Evolutionary conservation across 1,139 yeast species (phyloP), one percentile per base, ranked within the genome.

Genomic region (Lodderomyces pseudojiufengensis): DNA sequence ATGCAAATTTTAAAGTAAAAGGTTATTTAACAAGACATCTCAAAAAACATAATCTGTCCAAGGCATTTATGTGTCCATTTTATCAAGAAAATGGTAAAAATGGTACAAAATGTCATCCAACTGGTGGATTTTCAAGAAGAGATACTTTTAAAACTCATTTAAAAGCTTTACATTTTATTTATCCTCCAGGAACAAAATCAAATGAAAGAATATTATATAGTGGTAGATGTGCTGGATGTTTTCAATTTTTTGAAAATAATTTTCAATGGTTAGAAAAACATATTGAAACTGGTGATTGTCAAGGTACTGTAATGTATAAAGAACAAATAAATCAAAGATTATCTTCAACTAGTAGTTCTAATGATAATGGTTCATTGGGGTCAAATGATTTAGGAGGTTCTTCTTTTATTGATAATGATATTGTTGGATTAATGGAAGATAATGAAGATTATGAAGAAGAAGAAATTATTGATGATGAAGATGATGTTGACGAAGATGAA

Each of bases 211-310:
- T 57, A 41, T 49, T 54, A 31, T 60, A 62, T 20, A 61, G 70
- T 25, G 82, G 81, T 9, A 54, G 78, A 41, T 76, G 82, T 57
- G 78, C 77, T 21, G 79, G 80, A 33, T 76, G 82, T 48, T 75
- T 73, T 48, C 59, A 65, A 41, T 66, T 54, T 50, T 76, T 73
- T 44, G 62, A 63, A 29, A 69, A 63, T 43, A 75, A 75, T 47
- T 48, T 57, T 27, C 63, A 62, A 24, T 76, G 82, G 82, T 55
- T 76, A 31, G 72, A 63, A 35, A 54, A 54, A 20, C 82, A 76
- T 51, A 70, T 76, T 37, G 74, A 68, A 45, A 57, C 59, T 10
- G 70, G 70, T 30, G 52, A 55, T 29, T 76, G 80, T 55, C 59
- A 59, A 29, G 74, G 72, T 11, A 61, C 69, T 39, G 70, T 68